Evolutionary conservation across 352 stramenopile species (phyloP), one percentile per base, ranked within the genome.

Genomic region (Pythium insidiosum): DNA sequence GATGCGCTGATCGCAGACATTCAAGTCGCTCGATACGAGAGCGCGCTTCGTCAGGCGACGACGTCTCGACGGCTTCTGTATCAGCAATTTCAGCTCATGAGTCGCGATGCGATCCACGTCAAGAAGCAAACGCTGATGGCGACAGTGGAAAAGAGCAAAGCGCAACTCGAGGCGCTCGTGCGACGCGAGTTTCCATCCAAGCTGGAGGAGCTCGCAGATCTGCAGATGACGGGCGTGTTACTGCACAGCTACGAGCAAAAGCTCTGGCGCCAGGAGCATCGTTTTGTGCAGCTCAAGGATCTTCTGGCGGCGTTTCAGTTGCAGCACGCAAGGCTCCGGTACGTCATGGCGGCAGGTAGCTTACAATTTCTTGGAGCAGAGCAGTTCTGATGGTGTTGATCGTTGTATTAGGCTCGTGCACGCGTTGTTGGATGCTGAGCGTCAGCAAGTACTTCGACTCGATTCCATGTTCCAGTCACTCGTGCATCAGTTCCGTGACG

Each of bases 201-300:
- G 39, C 53, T 68, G 6, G 54, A 61, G 5, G 58, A 71, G 35
- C 53, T 74, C 16, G 64, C 64, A 29, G 68, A 71, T 21, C 49
- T 74, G 12, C 58, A 59, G 26, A 62, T 61, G 1, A 71, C 64
- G 16, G 66, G 38, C 9, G 58, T 74, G 10, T 39, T 74, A 2
- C 38, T 74, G 16, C 45, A 63, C 10, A 74, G 54, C 58, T 74
- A 74, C 35, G 64, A 74, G 37, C 60, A 71, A 15, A 74, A 74
- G 30, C 29, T 74, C 2, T 74, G 64, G 64, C 53, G 64, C 0
- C 64, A 74, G 30, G 61, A 74, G 38, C 38, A 68, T 18, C 64
- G 61, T 5, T 74, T 71, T 24, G 23, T 74, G 16, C 45, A 66
- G 36, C 33, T 74, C 2, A 50, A 48, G 4, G 24, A 26, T 16